These are phyloP conservation scores for Pythium guiyangense DNA, from an alignment of 352 stramenopile genomes.

Conservation along the genomic window DNA sequence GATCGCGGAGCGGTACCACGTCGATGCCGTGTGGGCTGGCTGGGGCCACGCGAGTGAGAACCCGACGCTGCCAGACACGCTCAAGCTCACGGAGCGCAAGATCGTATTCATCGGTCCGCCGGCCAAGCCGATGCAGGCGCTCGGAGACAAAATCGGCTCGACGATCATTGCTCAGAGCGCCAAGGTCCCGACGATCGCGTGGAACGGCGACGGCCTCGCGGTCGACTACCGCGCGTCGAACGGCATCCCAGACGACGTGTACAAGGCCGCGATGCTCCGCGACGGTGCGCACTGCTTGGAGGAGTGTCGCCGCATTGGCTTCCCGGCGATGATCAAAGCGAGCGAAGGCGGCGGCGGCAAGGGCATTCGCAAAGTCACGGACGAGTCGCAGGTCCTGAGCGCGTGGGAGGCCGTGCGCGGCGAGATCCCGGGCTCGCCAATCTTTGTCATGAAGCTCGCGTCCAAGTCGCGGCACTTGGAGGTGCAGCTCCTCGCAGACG, in stretches of 20 bases:
- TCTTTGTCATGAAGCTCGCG: constrained; percentile 99
- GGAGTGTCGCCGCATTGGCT: constrained; percentile 95
- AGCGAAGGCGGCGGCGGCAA: constrained; percentile 99
- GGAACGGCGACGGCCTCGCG: constrained; percentile 96
- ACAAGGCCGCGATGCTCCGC: constrained; percentile 91
- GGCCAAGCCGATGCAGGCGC: constrained; percentile 96
- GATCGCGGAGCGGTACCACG: constrained; percentile 94
- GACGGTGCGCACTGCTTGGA: constrained; percentile 91
- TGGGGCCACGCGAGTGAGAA: constrained; percentile 99
- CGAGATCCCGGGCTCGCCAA: constrained; percentile 98
- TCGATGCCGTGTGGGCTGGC: constrained; percentile 98
- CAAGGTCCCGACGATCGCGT: constrained; percentile 98
- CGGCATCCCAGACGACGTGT: constrained; percentile 93
- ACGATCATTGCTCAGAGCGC: constrained; percentile 99
- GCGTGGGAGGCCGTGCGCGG: constrained; percentile 96
- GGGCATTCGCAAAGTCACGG: constrained; percentile 96
- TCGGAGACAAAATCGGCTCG: constrained; percentile 99
- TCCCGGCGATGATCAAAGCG: constrained; percentile 99
- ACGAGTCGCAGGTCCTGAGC: constrained; percentile 88
- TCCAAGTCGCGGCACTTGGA: constrained; percentile 97
- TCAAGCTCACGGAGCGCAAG: constrained; percentile 86
- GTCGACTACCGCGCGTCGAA: constrained; percentile 88
- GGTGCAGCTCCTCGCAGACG: constrained; percentile 98
- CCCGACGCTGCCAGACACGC: constrained; percentile 93
- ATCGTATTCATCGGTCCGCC: constrained; percentile 99